Percentiles rank a stretch among this genome's conserved stretches.
Conservation (phyloP, 495 filamentous ascomycete genomes). For the Penicillium canescens region DNA sequence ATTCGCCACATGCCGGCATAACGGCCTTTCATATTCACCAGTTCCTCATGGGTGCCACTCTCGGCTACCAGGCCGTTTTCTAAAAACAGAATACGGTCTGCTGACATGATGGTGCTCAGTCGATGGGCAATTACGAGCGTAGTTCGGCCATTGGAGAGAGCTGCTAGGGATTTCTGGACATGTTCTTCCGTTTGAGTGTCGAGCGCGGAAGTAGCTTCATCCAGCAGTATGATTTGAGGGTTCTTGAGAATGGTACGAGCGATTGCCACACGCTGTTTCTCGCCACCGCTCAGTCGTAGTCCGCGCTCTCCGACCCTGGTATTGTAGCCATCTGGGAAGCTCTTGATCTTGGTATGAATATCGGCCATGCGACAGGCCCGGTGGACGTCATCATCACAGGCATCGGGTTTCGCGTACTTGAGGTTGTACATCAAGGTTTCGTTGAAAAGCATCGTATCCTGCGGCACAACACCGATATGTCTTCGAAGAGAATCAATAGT, state of each 20-base stretch:
- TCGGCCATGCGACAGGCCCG: constrained; percentile 74
- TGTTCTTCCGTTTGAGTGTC: constrained; percentile 69
- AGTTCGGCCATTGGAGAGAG: constrained; percentile 69
- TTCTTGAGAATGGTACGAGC: constrained; percentile 85
- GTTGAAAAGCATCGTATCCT: constrained; percentile 85
- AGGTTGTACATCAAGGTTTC: constrained; percentile 86
- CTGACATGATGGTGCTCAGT: no score
- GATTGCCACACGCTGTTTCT: constrained; percentile 87
- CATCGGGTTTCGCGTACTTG: constrained; percentile 74
- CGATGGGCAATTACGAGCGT: constrained; percentile 71
- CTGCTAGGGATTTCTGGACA: constrained; percentile 73
- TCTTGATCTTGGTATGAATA: constrained; percentile 82
- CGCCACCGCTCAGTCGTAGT: constrained; percentile 79
- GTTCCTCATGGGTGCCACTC: no score
- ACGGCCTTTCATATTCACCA: constrained; percentile 61
- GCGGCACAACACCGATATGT: constrained; percentile 82
- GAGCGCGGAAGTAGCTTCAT: constrained; percentile 32
- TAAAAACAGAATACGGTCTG: no score
- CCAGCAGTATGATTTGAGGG: constrained; percentile 80
- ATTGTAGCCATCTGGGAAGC: constrained; percentile 77
- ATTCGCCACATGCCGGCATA: constrained; percentile 86
- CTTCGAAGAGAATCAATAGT: constrained; percentile 77
- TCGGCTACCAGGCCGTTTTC: no score
- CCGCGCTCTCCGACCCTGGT: constrained; percentile 85
- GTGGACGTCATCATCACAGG: constrained; percentile 73